Percentiles rank a stretch among this genome's conserved stretches.
Conservation (phyloP, 2,329 filamentous ascomycete species). For the Stemphylium beticola region DNA sequence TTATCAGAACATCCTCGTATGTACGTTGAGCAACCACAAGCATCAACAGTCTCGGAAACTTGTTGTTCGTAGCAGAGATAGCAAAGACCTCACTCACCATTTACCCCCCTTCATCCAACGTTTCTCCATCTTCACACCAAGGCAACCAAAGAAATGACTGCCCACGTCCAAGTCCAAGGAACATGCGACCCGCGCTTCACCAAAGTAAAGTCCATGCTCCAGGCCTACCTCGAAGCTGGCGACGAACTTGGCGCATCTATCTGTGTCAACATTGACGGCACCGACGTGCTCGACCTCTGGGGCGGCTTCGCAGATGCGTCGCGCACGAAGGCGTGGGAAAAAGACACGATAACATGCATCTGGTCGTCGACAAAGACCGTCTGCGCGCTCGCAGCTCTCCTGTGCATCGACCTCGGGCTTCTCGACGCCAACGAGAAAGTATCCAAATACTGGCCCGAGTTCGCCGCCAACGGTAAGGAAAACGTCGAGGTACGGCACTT, state of each 20-base stretch:
- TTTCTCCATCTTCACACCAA: too few species aligned
- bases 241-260: constrained; percentile 26
- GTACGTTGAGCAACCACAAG: too few species aligned
- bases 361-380: constrained; percentile 27
- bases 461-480: constrained; percentile 23
- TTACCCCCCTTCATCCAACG: too few species aligned
- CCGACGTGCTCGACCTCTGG: constrained; percentile 28
- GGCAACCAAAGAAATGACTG: too few species aligned
- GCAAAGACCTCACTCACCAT: too few species aligned
- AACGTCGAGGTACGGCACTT: constrained; percentile 22
- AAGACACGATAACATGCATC: constrained; percentile 25
- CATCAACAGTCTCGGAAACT: too few species aligned
- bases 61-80: too few species aligned
- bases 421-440: constrained; percentile 25
- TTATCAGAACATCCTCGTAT: too few species aligned
- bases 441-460: constrained; percentile 30
- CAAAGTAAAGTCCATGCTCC: constrained; percentile 12
- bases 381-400: constrained; percentile 15
- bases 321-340: constrained; percentile 16
- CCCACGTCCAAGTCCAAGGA: constrained; percentile 23
- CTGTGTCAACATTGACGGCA: constrained; percentile 23
- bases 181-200: constrained; percentile 21
- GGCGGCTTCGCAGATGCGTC: constrained; percentile 21
- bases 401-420: constrained; percentile 21
- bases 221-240: constrained; percentile 17